A percentile compares a stretch with the other conserved stretches of the same genome.
Evolutionary conservation across 169 alveolate genomes (phyloP).

Genomic region (Eimeria brunetti): DNA sequence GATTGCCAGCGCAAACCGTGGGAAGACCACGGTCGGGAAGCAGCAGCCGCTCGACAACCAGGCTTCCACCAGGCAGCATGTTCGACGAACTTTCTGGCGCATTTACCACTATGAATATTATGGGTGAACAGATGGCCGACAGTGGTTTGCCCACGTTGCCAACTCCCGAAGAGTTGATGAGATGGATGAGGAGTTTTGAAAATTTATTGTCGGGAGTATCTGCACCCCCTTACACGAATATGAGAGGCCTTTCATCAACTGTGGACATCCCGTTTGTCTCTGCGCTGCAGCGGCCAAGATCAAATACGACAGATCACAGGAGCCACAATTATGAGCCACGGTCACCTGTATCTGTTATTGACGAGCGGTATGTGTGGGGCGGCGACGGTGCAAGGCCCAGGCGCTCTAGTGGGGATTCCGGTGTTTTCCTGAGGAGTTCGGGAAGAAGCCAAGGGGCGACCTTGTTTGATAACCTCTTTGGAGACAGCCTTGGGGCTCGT

Average conservation of each 20-base stretch:
- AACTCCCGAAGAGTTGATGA: not conserved
- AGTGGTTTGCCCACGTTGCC: not conserved
- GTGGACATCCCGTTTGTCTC: not conserved
- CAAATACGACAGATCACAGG: not conserved
- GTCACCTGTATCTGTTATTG: not conserved
- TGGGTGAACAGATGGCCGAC: not conserved
- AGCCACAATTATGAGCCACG: conserved; percentile 1
- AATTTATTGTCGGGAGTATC: not conserved
- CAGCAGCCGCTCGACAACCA: not conserved
- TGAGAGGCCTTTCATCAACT: not conserved
- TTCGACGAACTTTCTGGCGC: not conserved
- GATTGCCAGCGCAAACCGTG: not conserved
- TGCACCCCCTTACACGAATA: not conserved
- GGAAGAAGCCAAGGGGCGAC: not conserved
- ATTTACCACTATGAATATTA: not conserved
- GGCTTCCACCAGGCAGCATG: not conserved
- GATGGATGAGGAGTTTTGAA: not conserved
- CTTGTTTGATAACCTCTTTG: not conserved
- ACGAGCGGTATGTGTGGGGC: conserved; percentile 13
- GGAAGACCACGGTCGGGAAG: not conserved
- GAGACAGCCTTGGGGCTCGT: conserved; percentile 22
- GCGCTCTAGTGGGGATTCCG: not conserved
- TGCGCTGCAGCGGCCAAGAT: conserved; percentile 9
- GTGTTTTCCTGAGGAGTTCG: not conserved
- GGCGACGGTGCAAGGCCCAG: conserved; percentile 5